phyloP scores from a whole-genome alignment of 2,329 filamentous ascomycete species.

The Fusarium poae region DNA sequence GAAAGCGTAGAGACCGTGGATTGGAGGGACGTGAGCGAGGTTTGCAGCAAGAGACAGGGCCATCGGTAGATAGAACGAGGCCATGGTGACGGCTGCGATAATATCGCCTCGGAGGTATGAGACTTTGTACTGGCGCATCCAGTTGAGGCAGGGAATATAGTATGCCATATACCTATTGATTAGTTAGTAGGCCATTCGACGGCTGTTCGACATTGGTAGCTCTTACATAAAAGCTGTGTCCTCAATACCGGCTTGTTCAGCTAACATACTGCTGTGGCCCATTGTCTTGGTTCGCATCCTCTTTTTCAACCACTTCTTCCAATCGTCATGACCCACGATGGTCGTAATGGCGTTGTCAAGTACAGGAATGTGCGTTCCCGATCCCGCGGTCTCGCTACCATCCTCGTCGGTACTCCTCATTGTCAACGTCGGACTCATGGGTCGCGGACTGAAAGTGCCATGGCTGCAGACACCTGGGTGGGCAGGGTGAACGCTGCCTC shows the following conservation, averaged over 20 bases:
- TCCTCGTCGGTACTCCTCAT: conserved; percentile 51
- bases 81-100: conserved; percentile 90
- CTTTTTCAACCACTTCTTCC: conserved; percentile 63
- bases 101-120: conserved; percentile 88
- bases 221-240: conserved; percentile 80
- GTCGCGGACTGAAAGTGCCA: conserved; percentile 80
- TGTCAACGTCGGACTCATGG: conserved; percentile 62
- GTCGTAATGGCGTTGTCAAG: conserved; percentile 58
- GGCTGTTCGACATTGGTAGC: not conserved
- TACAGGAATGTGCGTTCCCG: conserved; percentile 52
- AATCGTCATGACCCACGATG: conserved; percentile 58
- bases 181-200: conserved; percentile 21
- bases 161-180: conserved; percentile 83
- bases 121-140: conserved; percentile 89
- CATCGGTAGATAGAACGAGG: conserved; percentile 99
- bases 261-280: conserved; percentile 78
- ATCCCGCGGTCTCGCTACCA: conserved; percentile 52
- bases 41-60: conserved; percentile 92
- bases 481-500: conserved; percentile 49
- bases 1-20: conserved; percentile 94
- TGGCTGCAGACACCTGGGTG: conserved; percentile 72
- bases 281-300: conserved; percentile 74
- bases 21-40: conserved; percentile 90
- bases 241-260: conserved; percentile 78
- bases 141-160: conserved; percentile 91